Conservation (phyloP, 352 stramenopile genomes). For the Phytophthora lateralis region DNA sequence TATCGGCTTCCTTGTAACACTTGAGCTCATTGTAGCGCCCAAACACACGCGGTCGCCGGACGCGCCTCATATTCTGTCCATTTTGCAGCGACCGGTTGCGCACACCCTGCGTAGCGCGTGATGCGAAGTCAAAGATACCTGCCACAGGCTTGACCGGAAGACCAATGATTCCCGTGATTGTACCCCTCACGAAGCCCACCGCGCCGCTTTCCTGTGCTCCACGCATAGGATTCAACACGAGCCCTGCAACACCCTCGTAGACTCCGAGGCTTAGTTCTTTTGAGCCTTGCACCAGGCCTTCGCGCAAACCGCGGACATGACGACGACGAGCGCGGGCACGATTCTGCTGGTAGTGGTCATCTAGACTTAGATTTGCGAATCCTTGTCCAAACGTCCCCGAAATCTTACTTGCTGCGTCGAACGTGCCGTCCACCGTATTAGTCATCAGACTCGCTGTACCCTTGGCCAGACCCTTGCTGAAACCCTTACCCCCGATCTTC, state of each 20-base stretch:
- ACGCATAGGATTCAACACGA: constrained; percentile 84
- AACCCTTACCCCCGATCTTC: constrained; percentile 87
- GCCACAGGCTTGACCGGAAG: constrained; percentile 87
- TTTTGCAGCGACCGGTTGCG: constrained; percentile 85
- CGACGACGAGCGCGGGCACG: constrained; percentile 75
- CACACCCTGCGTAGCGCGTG: constrained; percentile 83
- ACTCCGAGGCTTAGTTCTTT: constrained; percentile 85
- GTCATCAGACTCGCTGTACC: constrained; percentile 87
- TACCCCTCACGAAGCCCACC: constrained; percentile 85
- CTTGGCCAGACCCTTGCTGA: constrained; percentile 87
- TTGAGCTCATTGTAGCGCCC: constrained; percentile 90
- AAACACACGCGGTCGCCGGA: constrained; percentile 85
- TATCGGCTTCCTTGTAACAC: constrained; percentile 89
- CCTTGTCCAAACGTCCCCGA: constrained; percentile 89
- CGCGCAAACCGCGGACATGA: constrained; percentile 78
- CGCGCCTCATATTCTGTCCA: constrained; percentile 75
- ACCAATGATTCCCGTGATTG: constrained; percentile 88
- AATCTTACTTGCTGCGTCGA: constrained; percentile 89
- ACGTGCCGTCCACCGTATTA: constrained; percentile 88
- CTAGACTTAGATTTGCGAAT: constrained; percentile 83
- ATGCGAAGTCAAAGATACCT: constrained; percentile 91
- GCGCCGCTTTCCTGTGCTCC: constrained; percentile 80
- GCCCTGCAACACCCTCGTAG: constrained; percentile 83
- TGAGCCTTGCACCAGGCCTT: constrained; percentile 85
- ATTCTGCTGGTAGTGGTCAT: constrained; percentile 89